Base-by-base conservation (phyloP, 164 flowering plant species). In the Dillenia suffruticosa region DNA sequence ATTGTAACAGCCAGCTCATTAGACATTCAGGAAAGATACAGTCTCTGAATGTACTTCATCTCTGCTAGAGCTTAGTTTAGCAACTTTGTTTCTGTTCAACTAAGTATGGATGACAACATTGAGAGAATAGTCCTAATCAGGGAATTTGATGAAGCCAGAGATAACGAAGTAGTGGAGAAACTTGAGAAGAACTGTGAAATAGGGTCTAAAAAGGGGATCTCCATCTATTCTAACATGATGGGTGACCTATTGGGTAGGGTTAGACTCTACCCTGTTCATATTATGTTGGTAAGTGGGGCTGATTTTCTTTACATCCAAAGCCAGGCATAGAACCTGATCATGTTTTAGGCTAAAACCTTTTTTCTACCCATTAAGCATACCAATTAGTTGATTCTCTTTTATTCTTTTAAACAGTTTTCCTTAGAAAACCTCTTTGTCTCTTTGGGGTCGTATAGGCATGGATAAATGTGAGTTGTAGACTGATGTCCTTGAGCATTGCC, bases 231-330 rank as follows among this genome's bases (percentile, higher is more conserved):
- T n/a, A 77, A 71, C 72, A 75, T 74, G 73, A 67, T 74, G 76
- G 75, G 74, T 56, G 83, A 79, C 72, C 86, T 83, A 51, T 61
- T 76, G 51, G 76, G 74, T 71, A 82, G 86, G 76, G 70, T 82
- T 65, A 79, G 80, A 71, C 67, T 76, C 71, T 79, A 73, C 49
- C 69, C 67, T 58, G 53, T 64, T 64, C 82, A 76, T 70, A 64
- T 82, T 57, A 72, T 82, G 77, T 68, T 79, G 83, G 86, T 82
- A 54, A 71, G 86, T 73, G 49, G 51, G 26, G 60, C n/a, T 14
- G 64, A 26, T 61, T n/a, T 13, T 50, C 40, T 65, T 47, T 10
- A 26, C 12, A 12, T 54, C 55, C 26, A 22, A 40, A 10, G 3
- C 14, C 44, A 13, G 22, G 26, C 46, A 32, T 32, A 32, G 40